Conservation (phyloP, 2,329 filamentous ascomycete species). For the Cladorrhinum sp. region DNA sequence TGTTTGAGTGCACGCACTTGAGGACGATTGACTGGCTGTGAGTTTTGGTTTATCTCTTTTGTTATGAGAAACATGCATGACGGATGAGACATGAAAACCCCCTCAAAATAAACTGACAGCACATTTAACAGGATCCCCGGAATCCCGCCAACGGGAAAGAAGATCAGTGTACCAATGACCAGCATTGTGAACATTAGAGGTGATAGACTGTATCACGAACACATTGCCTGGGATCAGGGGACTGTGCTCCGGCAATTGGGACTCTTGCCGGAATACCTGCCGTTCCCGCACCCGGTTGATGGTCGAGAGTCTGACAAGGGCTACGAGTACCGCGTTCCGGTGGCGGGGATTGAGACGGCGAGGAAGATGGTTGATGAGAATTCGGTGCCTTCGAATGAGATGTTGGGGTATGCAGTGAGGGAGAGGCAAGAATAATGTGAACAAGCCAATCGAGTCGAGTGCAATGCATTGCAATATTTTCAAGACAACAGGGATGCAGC, state of each 20-base stretch:
- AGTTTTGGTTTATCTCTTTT: too few species aligned
- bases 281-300: conserved; percentile 54
- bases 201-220: conserved; percentile 66
- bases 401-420: conserved; percentile 42
- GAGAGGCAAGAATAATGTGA: conserved; percentile 17
- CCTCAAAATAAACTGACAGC: not conserved
- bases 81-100: not conserved
- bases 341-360: conserved; percentile 53
- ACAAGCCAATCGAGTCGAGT: too few species aligned
- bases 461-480: not conserved
- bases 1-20: conserved; percentile 63
- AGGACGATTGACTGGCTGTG: conserved; percentile 67
- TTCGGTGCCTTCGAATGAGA: conserved; percentile 52
- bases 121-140: conserved; percentile 48
- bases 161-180: conserved; percentile 60
- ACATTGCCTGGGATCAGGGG: conserved; percentile 68
- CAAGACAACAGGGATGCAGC: not conserved
- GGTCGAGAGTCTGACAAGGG: conserved; percentile 28
- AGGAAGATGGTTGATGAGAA: conserved; percentile 48
- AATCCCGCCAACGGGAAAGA: conserved; percentile 53
- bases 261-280: conserved; percentile 61
- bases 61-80: not conserved
- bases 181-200: conserved; percentile 66
- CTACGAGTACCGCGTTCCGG: conserved; percentile 60
- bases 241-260: conserved; percentile 61